These are phyloP conservation scores for barrel medic (Medicago truncatula) DNA, from an alignment of 306 rosid species.

Conservation along the genomic window DNA sequence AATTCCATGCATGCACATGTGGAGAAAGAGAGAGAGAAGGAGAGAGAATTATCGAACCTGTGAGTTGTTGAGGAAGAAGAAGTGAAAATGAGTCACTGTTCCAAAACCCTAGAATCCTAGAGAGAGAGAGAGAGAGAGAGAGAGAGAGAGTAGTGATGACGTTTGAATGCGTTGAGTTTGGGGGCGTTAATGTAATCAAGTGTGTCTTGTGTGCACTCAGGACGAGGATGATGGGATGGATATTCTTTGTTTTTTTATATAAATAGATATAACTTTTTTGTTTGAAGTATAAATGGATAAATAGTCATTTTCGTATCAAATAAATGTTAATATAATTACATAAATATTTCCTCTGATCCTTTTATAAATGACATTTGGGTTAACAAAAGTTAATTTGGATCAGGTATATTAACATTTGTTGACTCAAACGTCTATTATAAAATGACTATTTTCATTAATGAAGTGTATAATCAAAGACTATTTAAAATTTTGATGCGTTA, in stretches of 20 bases:
- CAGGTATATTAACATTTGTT: no score
- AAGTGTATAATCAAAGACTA: no score
- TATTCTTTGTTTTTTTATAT: background rate
- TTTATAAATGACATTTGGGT: no score
- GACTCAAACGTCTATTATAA: no score
- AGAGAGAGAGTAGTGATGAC: slow-evolving; percentile 23
- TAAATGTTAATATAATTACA: no score
- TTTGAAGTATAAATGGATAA: no score
- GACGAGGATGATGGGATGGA: slow-evolving; percentile 23
- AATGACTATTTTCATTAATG: no score
- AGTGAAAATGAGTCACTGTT: slow-evolving; percentile 53
- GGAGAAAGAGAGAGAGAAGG: background rate
- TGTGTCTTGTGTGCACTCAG: background rate
- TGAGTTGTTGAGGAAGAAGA: background rate
- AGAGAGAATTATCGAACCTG: slow-evolving; percentile 12
- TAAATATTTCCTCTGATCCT: no score
- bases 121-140: slow-evolving; percentile 30
- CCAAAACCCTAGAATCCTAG: slow-evolving; percentile 69
- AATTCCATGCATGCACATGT: slow-evolving; percentile 39
- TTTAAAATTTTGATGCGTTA: no score
- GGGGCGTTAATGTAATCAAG: slow-evolving; percentile 22
- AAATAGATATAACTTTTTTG: no score
- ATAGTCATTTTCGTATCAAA: no score
- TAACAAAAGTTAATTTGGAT: no score
- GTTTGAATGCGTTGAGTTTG: slow-evolving; percentile 44